Evolutionary conservation across 2,329 filamentous ascomycete species (phyloP).

Genomic region (Podosphaera fusca): DNA sequence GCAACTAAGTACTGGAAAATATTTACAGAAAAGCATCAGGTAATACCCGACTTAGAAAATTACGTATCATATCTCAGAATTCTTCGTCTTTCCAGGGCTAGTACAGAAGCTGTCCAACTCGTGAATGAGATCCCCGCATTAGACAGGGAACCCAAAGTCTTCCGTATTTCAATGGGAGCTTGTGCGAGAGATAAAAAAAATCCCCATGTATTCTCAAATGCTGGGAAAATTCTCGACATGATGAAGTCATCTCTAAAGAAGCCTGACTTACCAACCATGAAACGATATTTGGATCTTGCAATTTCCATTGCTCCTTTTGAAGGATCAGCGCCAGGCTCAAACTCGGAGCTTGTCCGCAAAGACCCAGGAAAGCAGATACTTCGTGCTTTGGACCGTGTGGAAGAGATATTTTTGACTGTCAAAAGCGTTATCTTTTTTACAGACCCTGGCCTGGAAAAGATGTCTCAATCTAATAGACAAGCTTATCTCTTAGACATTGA

Average conservation of each 20-base stretch:
- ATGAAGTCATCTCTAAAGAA: constrained; percentile 27
- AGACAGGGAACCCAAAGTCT: constrained; percentile 27
- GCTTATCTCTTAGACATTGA: constrained; percentile 7
- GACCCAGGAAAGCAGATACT: constrained; percentile 28
- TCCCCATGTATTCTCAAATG: constrained; percentile 39
- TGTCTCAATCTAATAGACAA: background rate
- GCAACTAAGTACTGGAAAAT: constrained; percentile 59
- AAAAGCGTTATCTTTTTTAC: constrained; percentile 10
- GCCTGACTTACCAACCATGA: constrained; percentile 28
- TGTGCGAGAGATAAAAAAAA: constrained; percentile 63
- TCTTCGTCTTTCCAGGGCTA: constrained; percentile 42
- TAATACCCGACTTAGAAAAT: constrained; percentile 51
- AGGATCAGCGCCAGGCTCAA: constrained; percentile 15
- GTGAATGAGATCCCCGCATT: constrained; percentile 29
- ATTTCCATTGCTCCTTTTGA: constrained; percentile 13
- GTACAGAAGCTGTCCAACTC: constrained; percentile 33
- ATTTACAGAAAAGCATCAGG: constrained; percentile 34
- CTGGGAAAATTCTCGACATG: constrained; percentile 37
- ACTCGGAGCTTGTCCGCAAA: constrained; percentile 3
- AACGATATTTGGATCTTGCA: constrained; percentile 32
- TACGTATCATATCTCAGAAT: constrained; percentile 45
- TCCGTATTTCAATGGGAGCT: constrained; percentile 48
- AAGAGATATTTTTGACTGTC: constrained; percentile 11
- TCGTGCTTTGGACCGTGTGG: constrained; percentile 24
- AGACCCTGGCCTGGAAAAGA: constrained; percentile 2